phyloP scores from a whole-genome alignment of 2,329 filamentous ascomycete genomes.

The Pyrenophora tritici-repentis region DNA sequence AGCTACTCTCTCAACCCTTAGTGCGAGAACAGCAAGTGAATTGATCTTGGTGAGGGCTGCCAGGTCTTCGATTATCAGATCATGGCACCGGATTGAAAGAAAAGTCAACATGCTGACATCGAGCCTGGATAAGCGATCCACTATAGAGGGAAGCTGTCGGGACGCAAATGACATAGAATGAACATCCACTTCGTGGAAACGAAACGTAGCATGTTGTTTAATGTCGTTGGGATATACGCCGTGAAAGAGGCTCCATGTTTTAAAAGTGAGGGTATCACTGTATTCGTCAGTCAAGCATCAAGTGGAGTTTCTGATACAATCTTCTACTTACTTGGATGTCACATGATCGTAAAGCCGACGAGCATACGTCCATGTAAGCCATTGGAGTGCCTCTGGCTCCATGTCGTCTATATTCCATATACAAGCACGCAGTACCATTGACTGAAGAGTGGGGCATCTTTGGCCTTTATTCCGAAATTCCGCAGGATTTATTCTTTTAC shows the following conservation, averaged over 20 bases:
- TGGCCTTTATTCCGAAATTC: conserved; percentile 12
- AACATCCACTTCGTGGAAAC: conserved; percentile 3
- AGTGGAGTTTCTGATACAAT: background rate
- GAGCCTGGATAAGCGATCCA: conserved; percentile 17
- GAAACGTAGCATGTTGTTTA: conserved; percentile 18
- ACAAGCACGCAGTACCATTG: conserved; percentile 26
- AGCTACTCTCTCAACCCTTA: conserved; percentile 3
- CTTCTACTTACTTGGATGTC: conserved; percentile 16
- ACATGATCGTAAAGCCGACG: conserved; percentile 21
- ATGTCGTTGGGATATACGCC: conserved; percentile 25
- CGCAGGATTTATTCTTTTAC: conserved; percentile 17
- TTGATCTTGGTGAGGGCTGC: conserved; percentile 21
- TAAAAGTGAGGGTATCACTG: conserved; percentile 23
- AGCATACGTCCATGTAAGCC: conserved; percentile 27
- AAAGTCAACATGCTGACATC: conserved; percentile 21
- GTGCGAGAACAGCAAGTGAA: conserved; percentile 23
- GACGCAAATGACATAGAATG: background rate
- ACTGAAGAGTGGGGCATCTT: conserved; percentile 21
- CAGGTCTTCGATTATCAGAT: conserved; percentile 19
- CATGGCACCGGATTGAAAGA: conserved; percentile 21
- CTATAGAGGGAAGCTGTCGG: conserved; percentile 19
- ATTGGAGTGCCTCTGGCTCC: conserved; percentile 20
- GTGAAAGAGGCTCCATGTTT: conserved; percentile 23
- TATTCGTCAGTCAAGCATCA: background rate
- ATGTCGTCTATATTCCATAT: conserved; percentile 24